Conservation (phyloP, 306 rosid species). For the Acacia melanoxylon region DNA sequence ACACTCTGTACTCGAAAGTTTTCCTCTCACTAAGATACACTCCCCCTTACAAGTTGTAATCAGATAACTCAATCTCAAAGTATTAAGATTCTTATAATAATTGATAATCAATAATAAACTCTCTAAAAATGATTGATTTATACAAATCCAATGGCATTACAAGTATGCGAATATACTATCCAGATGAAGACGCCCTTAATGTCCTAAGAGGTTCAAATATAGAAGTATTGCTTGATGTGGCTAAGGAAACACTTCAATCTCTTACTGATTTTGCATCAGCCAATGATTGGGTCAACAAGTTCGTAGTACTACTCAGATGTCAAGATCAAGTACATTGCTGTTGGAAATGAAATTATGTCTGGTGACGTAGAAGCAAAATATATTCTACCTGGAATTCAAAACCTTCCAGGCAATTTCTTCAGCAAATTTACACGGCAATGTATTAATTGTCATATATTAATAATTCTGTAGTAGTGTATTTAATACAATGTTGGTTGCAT, state of each 20-base stretch:
- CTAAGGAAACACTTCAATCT: background rate
- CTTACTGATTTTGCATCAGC: background rate
- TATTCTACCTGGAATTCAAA: conserved; percentile 37
- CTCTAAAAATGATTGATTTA: background rate
- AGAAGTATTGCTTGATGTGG: background rate
- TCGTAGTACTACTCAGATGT: conserved; percentile 36
- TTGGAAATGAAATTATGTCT: conserved; percentile 50
- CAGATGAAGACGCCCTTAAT: background rate
- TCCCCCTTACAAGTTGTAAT: too few relatives aligned
- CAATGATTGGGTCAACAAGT: conserved; percentile 11
- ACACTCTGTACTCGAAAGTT: too few relatives aligned
- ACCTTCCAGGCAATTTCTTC: conserved; percentile 40
- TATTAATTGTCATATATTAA: too few relatives aligned
- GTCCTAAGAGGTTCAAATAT: background rate
- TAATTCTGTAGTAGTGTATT: too few relatives aligned
- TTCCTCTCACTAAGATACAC: too few relatives aligned
- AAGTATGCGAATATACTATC: background rate
- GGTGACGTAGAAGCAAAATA: conserved; percentile 8
- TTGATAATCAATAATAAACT: too few relatives aligned
- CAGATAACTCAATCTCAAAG: too few relatives aligned
- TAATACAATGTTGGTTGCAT: too few relatives aligned
- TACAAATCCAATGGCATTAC: background rate
- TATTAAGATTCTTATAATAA: too few relatives aligned
- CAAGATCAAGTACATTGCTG: conserved; percentile 42
- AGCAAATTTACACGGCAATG: conserved; percentile 44